Conservation (phyloP, 148 eudicot genomes). For the Beta vulgaris region DNA sequence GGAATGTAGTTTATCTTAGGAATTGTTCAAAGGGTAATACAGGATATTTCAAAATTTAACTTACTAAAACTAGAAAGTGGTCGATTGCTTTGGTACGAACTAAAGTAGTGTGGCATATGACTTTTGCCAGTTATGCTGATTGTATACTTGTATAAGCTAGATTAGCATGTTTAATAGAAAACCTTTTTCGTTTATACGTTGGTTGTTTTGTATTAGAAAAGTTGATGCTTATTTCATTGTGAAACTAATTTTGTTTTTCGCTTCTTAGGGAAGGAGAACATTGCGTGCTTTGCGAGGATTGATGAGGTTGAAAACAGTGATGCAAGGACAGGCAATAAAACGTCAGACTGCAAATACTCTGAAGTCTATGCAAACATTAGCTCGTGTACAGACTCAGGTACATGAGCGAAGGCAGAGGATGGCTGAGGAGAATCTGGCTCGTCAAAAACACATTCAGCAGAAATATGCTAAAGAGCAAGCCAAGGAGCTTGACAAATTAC, state of each 20-base stretch:
- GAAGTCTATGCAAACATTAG: conserved; percentile 79
- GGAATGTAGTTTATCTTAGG: no score
- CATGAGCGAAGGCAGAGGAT: conserved; percentile 65
- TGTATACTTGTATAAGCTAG: no score
- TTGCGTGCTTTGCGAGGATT: conserved; percentile 70
- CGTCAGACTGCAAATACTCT: conserved; percentile 73
- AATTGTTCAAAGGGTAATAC: no score
- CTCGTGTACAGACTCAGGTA: conserved; percentile 74
- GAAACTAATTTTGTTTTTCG: background rate
- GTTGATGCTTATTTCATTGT: background rate
- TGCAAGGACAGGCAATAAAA: conserved; percentile 61
- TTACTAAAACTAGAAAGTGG: no score
- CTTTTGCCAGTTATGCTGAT: no score
- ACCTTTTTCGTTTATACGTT: background rate
- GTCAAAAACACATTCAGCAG: conserved; percentile 65
- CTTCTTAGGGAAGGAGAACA: conserved; percentile 67
- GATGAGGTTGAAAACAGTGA: conserved; percentile 58
- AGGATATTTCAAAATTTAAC: no score
- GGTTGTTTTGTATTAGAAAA: background rate
- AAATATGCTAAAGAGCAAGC: conserved; percentile 75
- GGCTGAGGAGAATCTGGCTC: conserved; percentile 77
- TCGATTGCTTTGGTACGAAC: no score
- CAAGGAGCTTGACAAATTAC: conserved; percentile 57
- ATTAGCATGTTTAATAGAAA: no score
- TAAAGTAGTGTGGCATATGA: no score